Base-by-base conservation (phyloP, 2,329 filamentous ascomycete species). In the Cercospora nicotianae region DNA sequence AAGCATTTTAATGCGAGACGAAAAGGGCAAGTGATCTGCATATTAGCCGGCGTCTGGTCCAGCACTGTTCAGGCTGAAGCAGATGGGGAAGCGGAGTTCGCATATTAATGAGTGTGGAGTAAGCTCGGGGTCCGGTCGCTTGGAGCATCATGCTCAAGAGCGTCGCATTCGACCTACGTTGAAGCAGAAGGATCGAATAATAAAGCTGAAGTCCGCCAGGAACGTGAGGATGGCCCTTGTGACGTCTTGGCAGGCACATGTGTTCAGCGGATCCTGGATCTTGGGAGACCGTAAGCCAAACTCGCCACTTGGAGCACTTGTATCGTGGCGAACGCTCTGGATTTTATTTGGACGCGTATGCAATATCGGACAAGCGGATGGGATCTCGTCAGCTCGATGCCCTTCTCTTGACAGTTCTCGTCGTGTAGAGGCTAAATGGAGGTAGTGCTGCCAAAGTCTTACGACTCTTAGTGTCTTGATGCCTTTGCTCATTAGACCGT, bases 51-150 rank as follows among this genome's bases (percentile, higher is more conserved):
- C 45, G 18, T 63, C 23, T 23, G 26, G 26, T 63, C 42, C 20
- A 31, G 28, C 61, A n/a, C n/a, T 8, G 28, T 63, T 55, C 61
- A 62, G 60, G 60, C 60, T 62, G 60, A 62, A 62, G 42, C 26
- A 31, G 13, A 8, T 48, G 26, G 39, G 42, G 36, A 51, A 62
- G 60, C 36, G 26, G 36, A 45, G 42, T 2, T 13, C 26, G 60
- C 60, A 62, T 48, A 48, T 62, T 26, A 16, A 42, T 20, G 39
- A 30, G 5, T 42, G 48, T 12, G 23, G 23, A 26, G 20, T 6
- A n/a, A 28, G 1, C 12, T 28, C 48, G 48, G 48, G 5, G 26
- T n/a, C 12, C 12, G 16, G 23, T 53, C 23, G 23, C 26, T 28
- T 48, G 18, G 20, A 16, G 9, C 6, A 3, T 8, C 26, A 2